Base-by-base conservation (phyloP, 164 flowering plant species). In the Annona squamosa region DNA sequence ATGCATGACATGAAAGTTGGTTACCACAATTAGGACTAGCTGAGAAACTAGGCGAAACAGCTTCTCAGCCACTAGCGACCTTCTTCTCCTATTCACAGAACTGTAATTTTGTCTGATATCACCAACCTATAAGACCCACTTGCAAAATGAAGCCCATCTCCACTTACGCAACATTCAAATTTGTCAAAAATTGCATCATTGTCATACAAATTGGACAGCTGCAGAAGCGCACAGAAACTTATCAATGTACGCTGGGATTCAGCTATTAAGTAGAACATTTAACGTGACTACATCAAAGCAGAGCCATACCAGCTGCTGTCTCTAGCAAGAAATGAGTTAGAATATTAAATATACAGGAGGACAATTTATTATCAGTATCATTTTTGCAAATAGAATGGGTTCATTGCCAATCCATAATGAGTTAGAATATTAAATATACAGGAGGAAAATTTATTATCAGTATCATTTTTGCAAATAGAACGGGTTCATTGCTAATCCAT, bases 111-210 rank as follows among this genome's bases (percentile, higher is more conserved):
- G 48, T 13, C 61, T 9, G 68, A 4, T 69, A 68, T 2, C 71
- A 66, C 84, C 69, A 37, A 93, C 98, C 98, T 93, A 85, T 95
- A 95, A 52, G 99, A 93, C 43, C 99, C 98, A 17, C 95, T 93
- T 12, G 98, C 96, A n/a, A 93, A 88, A 44, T 97, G 88, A 66
- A 67, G 84, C 26, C 97, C 97, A 84, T 93, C 97, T 56, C 91
- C 93, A 79, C 99, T 95, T 73, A 93, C 69, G 76, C 99, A 95
- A 81, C 99, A 95, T 81, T 93, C 99, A 63, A 95, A 95, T 84
- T 95, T 95, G 81, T 95, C 98, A 76, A 95, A 95, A 72, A 95
- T 95, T 1, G 98, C 91, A 85, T 95, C 97, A 81, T 91, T 93
- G 78, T 93, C 96, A 81, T 95, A 93, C 73, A 92, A 81, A 82